These are phyloP conservation scores for Heterobasidion irregulare DNA, from an alignment of 1,284 basidiomycete genomes.

Conservation along the genomic window DNA sequence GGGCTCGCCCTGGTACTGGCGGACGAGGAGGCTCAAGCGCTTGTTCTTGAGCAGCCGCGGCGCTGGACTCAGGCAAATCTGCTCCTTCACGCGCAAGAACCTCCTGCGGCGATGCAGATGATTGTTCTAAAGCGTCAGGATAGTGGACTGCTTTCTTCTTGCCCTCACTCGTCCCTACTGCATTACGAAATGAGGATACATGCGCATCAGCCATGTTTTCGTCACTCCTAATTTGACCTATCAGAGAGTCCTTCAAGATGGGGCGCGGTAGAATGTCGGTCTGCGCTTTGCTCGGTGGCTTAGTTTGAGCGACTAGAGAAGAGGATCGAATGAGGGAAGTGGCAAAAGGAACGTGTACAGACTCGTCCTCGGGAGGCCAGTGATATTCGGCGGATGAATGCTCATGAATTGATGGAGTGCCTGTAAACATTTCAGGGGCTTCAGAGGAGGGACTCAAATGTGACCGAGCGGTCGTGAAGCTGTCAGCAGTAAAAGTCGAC, in stretches of 20 bases:
- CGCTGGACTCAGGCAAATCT: conserved; percentile 50
- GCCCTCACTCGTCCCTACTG: conserved; percentile 22
- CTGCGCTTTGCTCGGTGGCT: neutral
- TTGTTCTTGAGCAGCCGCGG: conserved; percentile 35
- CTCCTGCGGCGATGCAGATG: conserved; percentile 43
- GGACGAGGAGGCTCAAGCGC: neutral
- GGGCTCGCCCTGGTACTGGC: conserved; percentile 3
- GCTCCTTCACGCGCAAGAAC: conserved; percentile 49
- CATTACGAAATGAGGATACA: conserved; percentile 8
- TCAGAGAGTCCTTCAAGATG: neutral
- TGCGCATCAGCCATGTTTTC: neutral
- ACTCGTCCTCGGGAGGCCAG: neutral
- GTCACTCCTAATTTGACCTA: conserved; percentile 3
- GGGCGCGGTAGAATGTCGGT: neutral
- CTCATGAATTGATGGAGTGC: neutral
- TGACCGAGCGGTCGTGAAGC: conserved; percentile 28
- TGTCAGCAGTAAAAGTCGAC: conserved; percentile 17
- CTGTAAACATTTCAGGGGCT: neutral
- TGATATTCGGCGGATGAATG: neutral
- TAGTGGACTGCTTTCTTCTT: conserved; percentile 26
- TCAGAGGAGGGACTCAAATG: conserved; percentile 7
- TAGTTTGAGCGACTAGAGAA: neutral
- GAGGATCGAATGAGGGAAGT: conserved; percentile 5
- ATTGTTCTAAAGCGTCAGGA: conserved; percentile 13
- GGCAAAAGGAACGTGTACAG: conserved; percentile 1